Conservation (phyloP, 2,329 filamentous ascomycete species). For the Stemphylium beticola region DNA sequence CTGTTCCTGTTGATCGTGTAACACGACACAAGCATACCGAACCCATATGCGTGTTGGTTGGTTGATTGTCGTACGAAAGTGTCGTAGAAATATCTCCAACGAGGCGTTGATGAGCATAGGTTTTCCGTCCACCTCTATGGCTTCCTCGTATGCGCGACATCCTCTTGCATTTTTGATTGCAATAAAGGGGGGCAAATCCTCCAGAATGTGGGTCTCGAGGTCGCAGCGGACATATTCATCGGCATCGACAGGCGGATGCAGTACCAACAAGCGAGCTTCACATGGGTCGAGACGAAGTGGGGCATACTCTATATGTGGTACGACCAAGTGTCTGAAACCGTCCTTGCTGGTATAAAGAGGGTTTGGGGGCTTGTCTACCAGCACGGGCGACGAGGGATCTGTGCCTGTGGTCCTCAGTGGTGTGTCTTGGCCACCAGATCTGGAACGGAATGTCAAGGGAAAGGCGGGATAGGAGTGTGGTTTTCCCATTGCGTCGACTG, state of each 20-base stretch:
- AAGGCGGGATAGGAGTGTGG: too few species aligned
- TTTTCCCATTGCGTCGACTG: neutral
- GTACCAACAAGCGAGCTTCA: constrained; percentile 38
- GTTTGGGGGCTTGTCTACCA: neutral
- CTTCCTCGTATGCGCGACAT: neutral
- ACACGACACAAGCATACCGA: constrained; percentile 1
- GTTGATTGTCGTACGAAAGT: neutral
- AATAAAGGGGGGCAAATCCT: neutral
- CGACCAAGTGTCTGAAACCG: neutral
- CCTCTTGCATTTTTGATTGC: constrained; percentile 4
- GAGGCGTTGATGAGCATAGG: neutral
- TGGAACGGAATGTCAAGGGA: neutral
- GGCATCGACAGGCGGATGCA: neutral
- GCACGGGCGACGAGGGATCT: too few species aligned
- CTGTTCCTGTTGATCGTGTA: neutral
- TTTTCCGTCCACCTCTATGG: neutral
- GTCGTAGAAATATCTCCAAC: neutral
- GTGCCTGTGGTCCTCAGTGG: neutral
- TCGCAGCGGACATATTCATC: neutral
- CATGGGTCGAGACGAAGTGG: neutral
- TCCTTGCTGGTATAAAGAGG: neutral
- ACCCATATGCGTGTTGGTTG: neutral
- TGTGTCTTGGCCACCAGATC: neutral
- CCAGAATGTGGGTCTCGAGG: neutral
- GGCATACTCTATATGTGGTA: neutral